These are phyloP conservation scores for Camelina sativa DNA, from an alignment of 345 rosid species.

Conservation along the genomic window DNA sequence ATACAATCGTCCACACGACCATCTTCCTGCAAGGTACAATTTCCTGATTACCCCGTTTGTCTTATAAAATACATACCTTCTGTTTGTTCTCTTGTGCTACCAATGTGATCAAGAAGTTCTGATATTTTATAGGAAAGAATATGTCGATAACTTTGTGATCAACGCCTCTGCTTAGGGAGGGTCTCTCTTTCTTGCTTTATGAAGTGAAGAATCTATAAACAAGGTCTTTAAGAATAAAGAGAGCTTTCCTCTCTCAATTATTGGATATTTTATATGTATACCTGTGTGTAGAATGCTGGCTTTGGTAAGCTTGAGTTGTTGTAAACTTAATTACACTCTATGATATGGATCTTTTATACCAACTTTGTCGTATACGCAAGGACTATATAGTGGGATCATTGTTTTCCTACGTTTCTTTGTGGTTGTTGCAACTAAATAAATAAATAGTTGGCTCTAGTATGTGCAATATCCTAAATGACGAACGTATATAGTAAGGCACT, in stretches of 20 bases:
- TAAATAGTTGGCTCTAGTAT: no score
- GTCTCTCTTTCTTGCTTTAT: neutral
- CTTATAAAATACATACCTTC: neutral
- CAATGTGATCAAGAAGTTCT: neutral
- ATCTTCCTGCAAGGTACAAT: slow-evolving; percentile 76
- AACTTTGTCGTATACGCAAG: neutral
- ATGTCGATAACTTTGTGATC: neutral
- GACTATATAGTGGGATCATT: neutral
- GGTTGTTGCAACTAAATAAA: no score
- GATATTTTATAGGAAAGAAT: neutral
- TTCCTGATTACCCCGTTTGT: slow-evolving; percentile 6
- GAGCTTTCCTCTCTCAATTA: slow-evolving; percentile 5
- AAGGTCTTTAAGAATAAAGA: slow-evolving; percentile 10
- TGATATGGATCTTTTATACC: neutral
- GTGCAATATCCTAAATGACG: no score
- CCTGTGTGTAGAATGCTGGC: neutral
- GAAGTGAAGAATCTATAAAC: neutral
- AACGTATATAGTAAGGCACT: no score
- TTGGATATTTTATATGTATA: neutral
- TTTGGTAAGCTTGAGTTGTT: slow-evolving; percentile 9
- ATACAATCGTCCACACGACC: slow-evolving; percentile 86
- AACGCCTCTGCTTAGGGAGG: slow-evolving; percentile 26
- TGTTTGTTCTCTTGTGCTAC: neutral
- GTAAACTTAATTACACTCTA: neutral
- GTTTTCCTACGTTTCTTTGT: neutral